A percentile compares a stretch with the other conserved stretches of the same genome.
These are phyloP conservation scores for Achlya hypogyna DNA, from an alignment of 352 stramenopile species.

Conservation along the genomic window DNA sequence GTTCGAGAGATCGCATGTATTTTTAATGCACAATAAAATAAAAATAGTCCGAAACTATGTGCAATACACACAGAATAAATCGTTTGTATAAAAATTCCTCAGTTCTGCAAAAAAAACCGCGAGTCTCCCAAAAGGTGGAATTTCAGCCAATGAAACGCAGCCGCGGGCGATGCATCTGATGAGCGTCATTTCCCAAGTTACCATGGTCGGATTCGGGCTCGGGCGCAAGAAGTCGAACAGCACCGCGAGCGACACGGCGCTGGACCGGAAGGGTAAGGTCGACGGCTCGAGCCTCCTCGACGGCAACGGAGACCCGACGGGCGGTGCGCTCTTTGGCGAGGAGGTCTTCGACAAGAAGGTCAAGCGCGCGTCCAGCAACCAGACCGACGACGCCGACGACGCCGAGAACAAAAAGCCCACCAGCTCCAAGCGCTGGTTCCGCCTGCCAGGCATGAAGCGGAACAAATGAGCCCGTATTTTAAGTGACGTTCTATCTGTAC, in stretches of 20 bases:
- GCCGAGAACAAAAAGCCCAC: conserved; percentile 27
- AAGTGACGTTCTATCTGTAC: conserved; percentile 4
- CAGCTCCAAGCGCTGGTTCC: conserved; percentile 5
- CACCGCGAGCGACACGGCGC: conserved; percentile 45
- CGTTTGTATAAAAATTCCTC: too few species aligned
- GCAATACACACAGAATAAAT: too few species aligned
- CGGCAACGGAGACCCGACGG: conserved; percentile 67
- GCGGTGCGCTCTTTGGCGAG: conserved; percentile 57
- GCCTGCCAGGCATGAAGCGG: conserved; percentile 1
- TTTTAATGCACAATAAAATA: too few species aligned
- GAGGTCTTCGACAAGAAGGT: conserved; percentile 30
- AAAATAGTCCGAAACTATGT: too few species aligned
- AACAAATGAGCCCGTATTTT: neutral
- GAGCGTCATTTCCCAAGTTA: conserved; percentile 7
- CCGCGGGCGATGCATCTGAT: neutral
- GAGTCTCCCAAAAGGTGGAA: neutral
- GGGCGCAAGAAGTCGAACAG: conserved; percentile 80
- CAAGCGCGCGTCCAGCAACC: conserved; percentile 28
- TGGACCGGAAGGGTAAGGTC: conserved; percentile 78
- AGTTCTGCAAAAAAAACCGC: neutral
- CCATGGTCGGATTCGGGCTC: conserved; percentile 54
- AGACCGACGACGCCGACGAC: conserved; percentile 62
- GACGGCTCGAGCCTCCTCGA: conserved; percentile 76
- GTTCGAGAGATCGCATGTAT: too few species aligned
- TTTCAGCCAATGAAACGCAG: neutral